Percentiles rank a stretch among this genome's conserved stretches.
phyloP scores from a whole-genome alignment of 192 early-diverging fungal genomes.

The Rhizophlyctis rosea region DNA sequence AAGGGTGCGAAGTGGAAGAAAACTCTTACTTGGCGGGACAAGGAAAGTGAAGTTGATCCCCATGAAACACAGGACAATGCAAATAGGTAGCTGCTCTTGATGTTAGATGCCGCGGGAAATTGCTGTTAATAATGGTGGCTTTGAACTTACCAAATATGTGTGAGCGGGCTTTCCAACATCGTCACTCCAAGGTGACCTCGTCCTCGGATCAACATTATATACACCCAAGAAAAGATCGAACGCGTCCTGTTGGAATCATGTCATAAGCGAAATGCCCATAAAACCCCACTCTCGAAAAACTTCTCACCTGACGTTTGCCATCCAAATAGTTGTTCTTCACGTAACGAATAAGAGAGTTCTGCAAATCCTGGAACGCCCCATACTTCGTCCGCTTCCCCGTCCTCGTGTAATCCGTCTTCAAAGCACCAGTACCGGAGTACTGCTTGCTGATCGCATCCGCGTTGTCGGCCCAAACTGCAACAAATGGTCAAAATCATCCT shows the following conservation, averaged over 20 bases:
- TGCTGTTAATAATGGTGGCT: background rate
- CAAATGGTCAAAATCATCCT: background rate
- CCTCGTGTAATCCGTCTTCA: slow-evolving; percentile 97
- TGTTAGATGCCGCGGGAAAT: background rate
- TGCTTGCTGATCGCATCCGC: slow-evolving; percentile 86
- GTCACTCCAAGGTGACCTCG: slow-evolving; percentile 24
- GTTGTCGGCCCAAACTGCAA: slow-evolving; percentile 94
- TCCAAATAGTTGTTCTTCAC: slow-evolving; percentile 94
- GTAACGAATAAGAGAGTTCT: slow-evolving; percentile 83
- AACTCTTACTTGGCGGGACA: too few species aligned
- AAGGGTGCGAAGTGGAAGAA: slow-evolving; percentile 36
- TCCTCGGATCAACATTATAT: slow-evolving; percentile 37
- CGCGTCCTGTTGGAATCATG: slow-evolving; percentile 59
- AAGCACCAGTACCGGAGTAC: slow-evolving; percentile 94
- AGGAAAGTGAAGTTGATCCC: slow-evolving; percentile 25
- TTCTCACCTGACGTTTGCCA: slow-evolving; percentile 71
- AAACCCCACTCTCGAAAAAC: background rate
- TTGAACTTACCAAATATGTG: too few species aligned
- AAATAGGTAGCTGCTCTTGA: background rate
- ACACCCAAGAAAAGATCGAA: slow-evolving; percentile 85
- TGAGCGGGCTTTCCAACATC: background rate
- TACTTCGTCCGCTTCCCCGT: slow-evolving; percentile 84
- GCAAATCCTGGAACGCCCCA: slow-evolving; percentile 79
- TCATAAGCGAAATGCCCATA: background rate
- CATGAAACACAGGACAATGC: slow-evolving; percentile 22